A percentile compares a stretch with the other conserved stretches of the same genome.
Evolutionary conservation across 2,329 filamentous ascomycete species (phyloP).

Genomic region (Ascochyta rabiei): DNA sequence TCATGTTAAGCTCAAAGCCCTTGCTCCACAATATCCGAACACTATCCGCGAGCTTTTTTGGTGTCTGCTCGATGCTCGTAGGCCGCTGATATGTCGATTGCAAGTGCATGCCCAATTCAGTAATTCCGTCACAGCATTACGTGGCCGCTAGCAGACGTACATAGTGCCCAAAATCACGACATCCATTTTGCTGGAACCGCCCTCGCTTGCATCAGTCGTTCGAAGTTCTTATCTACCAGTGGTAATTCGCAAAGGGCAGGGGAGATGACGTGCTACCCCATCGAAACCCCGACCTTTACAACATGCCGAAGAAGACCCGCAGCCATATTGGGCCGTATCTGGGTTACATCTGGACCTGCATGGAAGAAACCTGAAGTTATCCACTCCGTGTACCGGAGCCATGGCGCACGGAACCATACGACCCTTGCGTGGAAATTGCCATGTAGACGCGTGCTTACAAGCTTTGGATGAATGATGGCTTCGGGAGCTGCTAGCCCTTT

Average conservation of each 20-base stretch:
- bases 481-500: constrained; percentile 8
- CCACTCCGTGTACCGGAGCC: constrained; percentile 2
- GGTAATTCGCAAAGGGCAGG: constrained; percentile 24
- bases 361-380: background rate
- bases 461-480: background rate
- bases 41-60: background rate
- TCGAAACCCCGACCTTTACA: constrained; percentile 14
- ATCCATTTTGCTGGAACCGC: constrained; percentile 2
- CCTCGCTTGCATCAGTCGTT: background rate
- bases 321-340: background rate
- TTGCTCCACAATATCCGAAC: background rate
- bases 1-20: background rate
- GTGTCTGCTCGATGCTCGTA: background rate
- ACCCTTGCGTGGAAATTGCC: background rate
- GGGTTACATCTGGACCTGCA: background rate
- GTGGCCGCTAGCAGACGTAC: background rate
- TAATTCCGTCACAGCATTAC: background rate
- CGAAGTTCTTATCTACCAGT: constrained; percentile 2
- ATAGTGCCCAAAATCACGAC: constrained; percentile 14
- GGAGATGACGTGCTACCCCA: constrained; percentile 36
- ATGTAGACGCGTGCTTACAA: background rate
- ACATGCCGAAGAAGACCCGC: constrained; percentile 4
- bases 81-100: background rate
- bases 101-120: background rate
- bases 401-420: background rate